Evolutionary conservation across 192 early-diverging fungal genomes (phyloP).

Genomic region (Coemansia sp.): DNA sequence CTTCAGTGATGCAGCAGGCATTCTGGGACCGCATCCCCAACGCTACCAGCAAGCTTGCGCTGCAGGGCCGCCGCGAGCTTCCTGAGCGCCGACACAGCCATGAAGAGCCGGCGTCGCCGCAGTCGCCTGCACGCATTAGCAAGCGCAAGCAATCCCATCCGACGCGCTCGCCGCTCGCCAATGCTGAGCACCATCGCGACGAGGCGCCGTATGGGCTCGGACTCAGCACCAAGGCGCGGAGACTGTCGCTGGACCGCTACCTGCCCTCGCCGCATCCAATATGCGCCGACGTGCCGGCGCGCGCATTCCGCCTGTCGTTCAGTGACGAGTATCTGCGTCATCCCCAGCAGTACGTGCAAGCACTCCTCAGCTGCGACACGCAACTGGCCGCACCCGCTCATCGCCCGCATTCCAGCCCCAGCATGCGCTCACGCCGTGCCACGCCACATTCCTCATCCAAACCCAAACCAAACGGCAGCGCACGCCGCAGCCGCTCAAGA

Average conservation of each 20-base stretch:
- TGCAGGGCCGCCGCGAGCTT: constrained; percentile 27
- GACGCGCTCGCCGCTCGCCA: constrained; percentile 38
- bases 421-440: constrained; percentile 22
- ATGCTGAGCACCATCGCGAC: neutral
- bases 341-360: constrained; percentile 51
- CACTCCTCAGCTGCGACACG: constrained; percentile 37
- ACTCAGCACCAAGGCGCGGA: constrained; percentile 22
- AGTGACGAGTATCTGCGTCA: constrained; percentile 48
- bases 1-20: constrained; percentile 38
- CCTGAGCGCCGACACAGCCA: constrained; percentile 6
- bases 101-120: neutral
- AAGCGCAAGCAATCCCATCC: constrained; percentile 55
- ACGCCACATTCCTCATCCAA: constrained; percentile 9
- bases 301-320: constrained; percentile 52
- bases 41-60: constrained; percentile 35
- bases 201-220: neutral
- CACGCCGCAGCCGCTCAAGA: constrained; percentile 20
- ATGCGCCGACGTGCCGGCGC: constrained; percentile 18
- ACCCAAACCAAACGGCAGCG: constrained; percentile 1
- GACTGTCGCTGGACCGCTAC: constrained; percentile 32
- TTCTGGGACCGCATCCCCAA: constrained; percentile 55
- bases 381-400: constrained; percentile 8
- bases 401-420: constrained; percentile 7
- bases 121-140: constrained; percentile 27
- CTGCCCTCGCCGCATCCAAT: constrained; percentile 7